Conservation (phyloP, 2,329 filamentous ascomycete species). For the Beauveria medogensis region DNA sequence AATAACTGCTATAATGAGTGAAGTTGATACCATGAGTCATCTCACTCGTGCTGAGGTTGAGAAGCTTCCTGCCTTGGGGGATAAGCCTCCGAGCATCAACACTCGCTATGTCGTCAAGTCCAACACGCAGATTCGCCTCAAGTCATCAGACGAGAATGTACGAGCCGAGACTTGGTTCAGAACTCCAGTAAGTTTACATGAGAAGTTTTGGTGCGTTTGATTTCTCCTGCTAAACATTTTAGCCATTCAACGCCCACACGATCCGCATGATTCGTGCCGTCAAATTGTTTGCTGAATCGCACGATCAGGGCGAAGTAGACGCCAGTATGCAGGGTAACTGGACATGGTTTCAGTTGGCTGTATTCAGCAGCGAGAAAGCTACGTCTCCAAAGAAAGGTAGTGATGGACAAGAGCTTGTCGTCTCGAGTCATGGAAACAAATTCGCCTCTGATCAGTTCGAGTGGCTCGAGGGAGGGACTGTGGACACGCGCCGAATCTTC, state of each 20-base stretch:
- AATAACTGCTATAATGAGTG: background rate
- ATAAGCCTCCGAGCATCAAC: background rate
- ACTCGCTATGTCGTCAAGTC: background rate
- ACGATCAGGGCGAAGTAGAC: slow-evolving; percentile 9
- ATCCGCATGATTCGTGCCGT: background rate
- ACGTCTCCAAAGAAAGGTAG: background rate
- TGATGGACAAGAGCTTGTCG: slow-evolving; percentile 3
- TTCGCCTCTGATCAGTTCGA: background rate
- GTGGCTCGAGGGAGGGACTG: slow-evolving; percentile 7
- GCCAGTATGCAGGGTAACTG: slow-evolving; percentile 7
- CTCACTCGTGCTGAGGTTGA: background rate
- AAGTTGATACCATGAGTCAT: background rate
- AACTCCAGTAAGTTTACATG: background rate
- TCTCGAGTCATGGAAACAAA: slow-evolving; percentile 7
- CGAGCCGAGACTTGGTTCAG: background rate
- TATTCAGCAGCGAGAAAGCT: background rate
- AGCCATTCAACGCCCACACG: background rate
- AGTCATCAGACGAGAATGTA: background rate
- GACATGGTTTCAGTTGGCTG: slow-evolving; percentile 14
- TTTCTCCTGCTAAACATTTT: background rate
- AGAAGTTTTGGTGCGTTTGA: background rate
- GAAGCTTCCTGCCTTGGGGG: background rate
- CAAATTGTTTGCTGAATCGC: slow-evolving; percentile 12
- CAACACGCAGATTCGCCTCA: background rate
- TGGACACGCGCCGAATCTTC: slow-evolving; percentile 6